Evolutionary conservation across 202 grass and related monocot genomes (phyloP), one percentile per base, ranked within the genome.

Genomic region (Hordeum pubiflorum): DNA sequence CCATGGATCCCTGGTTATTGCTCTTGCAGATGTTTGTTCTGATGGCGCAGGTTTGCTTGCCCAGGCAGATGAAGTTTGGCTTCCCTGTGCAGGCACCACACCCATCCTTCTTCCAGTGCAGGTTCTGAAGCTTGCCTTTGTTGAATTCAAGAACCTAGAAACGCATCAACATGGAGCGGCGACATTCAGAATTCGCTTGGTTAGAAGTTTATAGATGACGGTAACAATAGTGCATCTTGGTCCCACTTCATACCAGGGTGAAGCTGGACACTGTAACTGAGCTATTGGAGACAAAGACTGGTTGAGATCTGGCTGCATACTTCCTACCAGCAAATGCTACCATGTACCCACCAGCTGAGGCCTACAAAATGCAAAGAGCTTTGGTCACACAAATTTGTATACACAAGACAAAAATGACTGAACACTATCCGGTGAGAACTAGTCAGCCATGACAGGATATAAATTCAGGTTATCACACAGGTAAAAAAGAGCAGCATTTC

Each of bases 261-360:
- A 99, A 99, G 75, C 97, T 93, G 71, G 92, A 92, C 75, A 99
- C 97, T 11, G 83, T 88, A 72, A 83, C 83, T 7, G 97, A 89
- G 55, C 56, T 57, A 80, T 91, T 93, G 38, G 90, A 82, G 39
- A 99, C 85, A 82, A 99, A 96, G 55, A 81, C 76, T 4, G 87
- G 92, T 38, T 11, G 9, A 63, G 97, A 99, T 72, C 92, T 86
- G 18, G 97, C 97, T 69, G 97, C 97, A 86, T 96, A 99, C 59
- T 96, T 96, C 75, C 89, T 96, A 32, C 97, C 97, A 43, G 97
- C 91, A 87, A 99, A 99, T 90, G 97, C 97, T 85, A 99, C 97
- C 97, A 99, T 99, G 86, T 83, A 93, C 27, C 97, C 97, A 72
- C 89, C 97, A 46, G 70, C 81, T 10, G 89, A 88, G 52, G 79